Base-by-base conservation (phyloP, 352 stramenopile genomes). In the Phytopythium kandeliae region DNA sequence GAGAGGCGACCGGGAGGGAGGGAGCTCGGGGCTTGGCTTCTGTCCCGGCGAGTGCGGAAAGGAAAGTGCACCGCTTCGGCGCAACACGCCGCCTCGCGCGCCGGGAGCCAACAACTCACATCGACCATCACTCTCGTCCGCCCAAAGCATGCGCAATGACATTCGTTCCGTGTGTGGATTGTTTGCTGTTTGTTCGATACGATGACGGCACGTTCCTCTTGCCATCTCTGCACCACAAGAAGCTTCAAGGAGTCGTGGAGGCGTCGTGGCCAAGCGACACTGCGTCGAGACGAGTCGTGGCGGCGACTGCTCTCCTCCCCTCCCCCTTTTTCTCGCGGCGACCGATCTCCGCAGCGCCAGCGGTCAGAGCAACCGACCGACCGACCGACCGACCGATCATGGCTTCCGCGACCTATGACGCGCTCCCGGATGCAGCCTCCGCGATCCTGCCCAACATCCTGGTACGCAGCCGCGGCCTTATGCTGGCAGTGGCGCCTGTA, bases 371-470 rank as follows among this genome's bases (percentile, higher is more conserved):
- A n/a, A n/a, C n/a, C n/a, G n/a, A n/a, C n/a, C n/a, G n/a, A n/a
- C n/a, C n/a, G n/a, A n/a, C n/a, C n/a, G n/a, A n/a, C n/a, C n/a
- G n/a, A n/a, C n/a, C 44, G 44, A 40, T 6, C 24, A 73, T 69
- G 60, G 51, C 61, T 51, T 36, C 60, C 21, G 30, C 60, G 57
- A 25, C 50, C 35, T 44, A 54, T 47, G 41, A 62, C 53, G 55
- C 48, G 41, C 60, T 81, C 12, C 67, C 76, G 7, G 61, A 67
- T 11, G 69, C 64, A 37, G 72, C 74, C 22, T 51, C 71, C 25
- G 63, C 68, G 40, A 76, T 85, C 48, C 70, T 88, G n/a, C 77
- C 77, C 13, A 60, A 79, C 40, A 85, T 88, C 46, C 54, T 88
- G 48, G 76, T 84, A 41, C 34, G 56, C 48, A 55, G 13, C 15